Conservation (phyloP, 306 rosid genomes). For the Cucumis melo region DNA sequence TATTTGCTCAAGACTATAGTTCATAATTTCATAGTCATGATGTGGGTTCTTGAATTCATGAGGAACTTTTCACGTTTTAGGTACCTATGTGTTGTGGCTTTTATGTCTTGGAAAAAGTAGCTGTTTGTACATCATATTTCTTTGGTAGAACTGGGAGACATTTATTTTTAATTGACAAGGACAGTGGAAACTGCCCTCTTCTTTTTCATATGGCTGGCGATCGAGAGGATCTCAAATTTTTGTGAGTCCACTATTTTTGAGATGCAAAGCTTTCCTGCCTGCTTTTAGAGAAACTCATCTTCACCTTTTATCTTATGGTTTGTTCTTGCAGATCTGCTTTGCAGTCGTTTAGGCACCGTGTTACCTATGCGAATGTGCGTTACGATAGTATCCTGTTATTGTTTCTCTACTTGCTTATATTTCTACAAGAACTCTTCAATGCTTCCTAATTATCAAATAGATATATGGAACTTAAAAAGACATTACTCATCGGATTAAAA, state of each 20-base stretch:
- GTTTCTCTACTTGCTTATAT: background rate
- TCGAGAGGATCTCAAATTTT: constrained; percentile 50
- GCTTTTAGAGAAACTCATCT: constrained; percentile 3
- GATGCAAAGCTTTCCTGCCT: background rate
- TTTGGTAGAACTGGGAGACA: constrained; percentile 72
- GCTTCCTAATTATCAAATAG: background rate
- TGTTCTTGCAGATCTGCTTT: constrained; percentile 62
- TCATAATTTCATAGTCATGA: background rate
- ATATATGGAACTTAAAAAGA: background rate
- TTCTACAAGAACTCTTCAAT: background rate
- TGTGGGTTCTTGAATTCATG: constrained; percentile 1
- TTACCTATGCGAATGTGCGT: constrained; percentile 63
- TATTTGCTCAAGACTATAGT: background rate
- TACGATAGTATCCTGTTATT: constrained; percentile 64
- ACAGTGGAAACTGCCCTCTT: constrained; percentile 62
- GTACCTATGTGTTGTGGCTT: constrained; percentile 70
- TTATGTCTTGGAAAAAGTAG: constrained; percentile 49
- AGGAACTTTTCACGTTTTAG: constrained; percentile 27
- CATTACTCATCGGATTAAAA: background rate
- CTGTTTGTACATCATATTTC: constrained; percentile 33
- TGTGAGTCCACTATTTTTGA: constrained; percentile 27
- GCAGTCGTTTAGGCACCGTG: constrained; percentile 63
- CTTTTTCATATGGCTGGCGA: constrained; percentile 72
- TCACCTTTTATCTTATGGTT: background rate
- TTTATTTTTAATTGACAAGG: constrained; percentile 49